Evolutionary conservation across 495 filamentous ascomycete species (phyloP), one percentile per base, ranked within the genome.

Genomic region (Talaromyces trachyspermus): DNA sequence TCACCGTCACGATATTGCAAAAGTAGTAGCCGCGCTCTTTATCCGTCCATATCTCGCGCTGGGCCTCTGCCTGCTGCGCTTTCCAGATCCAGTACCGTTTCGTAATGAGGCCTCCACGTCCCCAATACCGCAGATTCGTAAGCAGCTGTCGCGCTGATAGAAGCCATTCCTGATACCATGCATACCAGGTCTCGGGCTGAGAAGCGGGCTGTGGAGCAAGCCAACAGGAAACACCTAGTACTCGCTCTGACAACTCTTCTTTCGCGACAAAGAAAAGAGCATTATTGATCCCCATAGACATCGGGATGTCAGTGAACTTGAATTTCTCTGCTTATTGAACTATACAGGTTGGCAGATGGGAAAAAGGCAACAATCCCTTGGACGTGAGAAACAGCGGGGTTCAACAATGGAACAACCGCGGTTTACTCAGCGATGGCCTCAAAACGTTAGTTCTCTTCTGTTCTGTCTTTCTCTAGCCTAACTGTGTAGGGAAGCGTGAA

Each of bases 1-100:
- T 54, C n/a, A 84, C 79, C 5, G 80, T 78, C 52, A 84, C 78
- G 37, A 84, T 83, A 56, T 84, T 84, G 49, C 79, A 76, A 49
- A 84, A 83, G 50, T 83, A 84, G 54, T 83, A 84, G 0, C 80
- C 80, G 5, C 58, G 61, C 26, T 47, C 33, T n/a, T 64, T 64
- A 55, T 80, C 76, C 9, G 69, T 72, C 80, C 80, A 83, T 7
- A 83, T 63, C 39, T 70, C 60, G 8, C 58, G 55, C 46, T 84
- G 80, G 5, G 74, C 78, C 39, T 73, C 67, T 4, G 68, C 62
- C 58, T 83, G 79, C n/a, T 63, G 58, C 25, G 63, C 64, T 48
- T 84, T 84, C 80, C 80, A 84, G 57, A 81, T 80, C 62, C 72
- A 82, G 56, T 84, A 84, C 18, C 80, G 72, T 58, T 72, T 57